Evolutionary conservation across 306 rosid species (phyloP), one percentile per base, ranked within the genome.

Genomic region (Cicer bijugum): DNA sequence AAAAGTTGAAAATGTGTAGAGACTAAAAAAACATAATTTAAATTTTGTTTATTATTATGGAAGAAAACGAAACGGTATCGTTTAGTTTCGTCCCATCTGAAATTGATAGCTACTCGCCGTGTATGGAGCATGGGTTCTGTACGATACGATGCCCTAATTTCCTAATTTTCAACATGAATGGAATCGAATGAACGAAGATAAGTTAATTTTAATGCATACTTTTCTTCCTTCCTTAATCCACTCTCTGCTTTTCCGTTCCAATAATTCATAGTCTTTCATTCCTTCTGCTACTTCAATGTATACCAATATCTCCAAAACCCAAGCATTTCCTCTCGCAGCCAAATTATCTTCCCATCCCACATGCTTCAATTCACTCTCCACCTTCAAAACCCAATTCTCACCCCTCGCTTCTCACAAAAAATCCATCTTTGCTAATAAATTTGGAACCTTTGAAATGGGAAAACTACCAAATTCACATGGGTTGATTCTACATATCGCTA

Each of bases 271-370:
- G 23, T 63, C 69, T 33, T 71, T 78, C 75, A 3, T 11, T 62
- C 65, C 43, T 71, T 72, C 70, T 76, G 19, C 20, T 53, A 23
- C 33, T 47, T 40, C 53, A 14, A 89, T 91, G 97, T 87, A 84
- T 71, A 39, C 89, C 11, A 87, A 71, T 74, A 50, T 91, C 58
- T 67, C 90, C 71, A 91, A 76, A 75, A 69, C 74, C 35, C 96
- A 78, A 7, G 85, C 86, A 43, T 86, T 91, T 85, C 92, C 91
- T 1, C 61, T 81, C 37, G 91, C 84, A 70, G n/a, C 88, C 9
- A 91, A 71, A 86, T 67, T 86, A 59, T 86, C 87, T 67, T 74
- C 86, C 46, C 86, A 75, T 17, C 83, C 92, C 81, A 89, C 69
- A 77, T 90, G 83, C 84, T 77, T 77, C 45, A 76, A 67, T 68